A percentile compares a stretch with the other conserved stretches of the same genome.
These are phyloP conservation scores for Iberis amara DNA, from an alignment of 441 rosid species.

Conservation along the genomic window DNA sequence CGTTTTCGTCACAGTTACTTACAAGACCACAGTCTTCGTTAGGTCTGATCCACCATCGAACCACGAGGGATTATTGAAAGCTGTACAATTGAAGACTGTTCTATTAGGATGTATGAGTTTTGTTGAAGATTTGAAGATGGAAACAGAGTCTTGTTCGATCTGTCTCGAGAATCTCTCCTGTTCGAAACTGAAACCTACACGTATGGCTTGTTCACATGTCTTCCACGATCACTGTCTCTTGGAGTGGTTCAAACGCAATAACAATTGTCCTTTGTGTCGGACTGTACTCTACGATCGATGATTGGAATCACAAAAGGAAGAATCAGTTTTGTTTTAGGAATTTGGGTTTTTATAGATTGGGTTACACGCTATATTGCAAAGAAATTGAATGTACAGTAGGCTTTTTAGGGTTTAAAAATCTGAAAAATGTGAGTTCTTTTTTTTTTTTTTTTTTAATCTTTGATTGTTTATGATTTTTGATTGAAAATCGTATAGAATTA, in stretches of 20 bases:
- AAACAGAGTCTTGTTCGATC: conserved; percentile 20
- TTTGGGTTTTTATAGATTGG: no score
- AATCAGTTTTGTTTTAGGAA: no score
- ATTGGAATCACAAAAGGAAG: no score
- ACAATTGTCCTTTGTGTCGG: conserved; percentile 20
- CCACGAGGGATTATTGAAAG: not conserved
- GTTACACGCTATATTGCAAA: no score
- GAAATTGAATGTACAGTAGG: no score
- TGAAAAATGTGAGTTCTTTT: no score
- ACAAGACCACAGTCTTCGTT: not conserved
- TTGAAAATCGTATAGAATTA: no score
- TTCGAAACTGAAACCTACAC: conserved; percentile 7
- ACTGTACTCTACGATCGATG: conserved; percentile 8
- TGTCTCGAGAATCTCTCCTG: conserved; percentile 12
- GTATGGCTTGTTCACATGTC: conserved; percentile 15
- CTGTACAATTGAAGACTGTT: not conserved
- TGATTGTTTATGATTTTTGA: no score
- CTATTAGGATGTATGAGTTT: not conserved
- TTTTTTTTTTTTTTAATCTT: no score
- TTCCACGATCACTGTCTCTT: conserved; percentile 18
- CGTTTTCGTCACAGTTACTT: not conserved
- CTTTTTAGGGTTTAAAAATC: no score
- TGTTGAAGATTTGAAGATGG: conserved; percentile 3
- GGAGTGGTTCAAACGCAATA: conserved; percentile 16
- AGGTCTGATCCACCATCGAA: not conserved